Base-by-base conservation (phyloP, 768 basidiomycete species). In the Mycena vulgaris region DNA sequence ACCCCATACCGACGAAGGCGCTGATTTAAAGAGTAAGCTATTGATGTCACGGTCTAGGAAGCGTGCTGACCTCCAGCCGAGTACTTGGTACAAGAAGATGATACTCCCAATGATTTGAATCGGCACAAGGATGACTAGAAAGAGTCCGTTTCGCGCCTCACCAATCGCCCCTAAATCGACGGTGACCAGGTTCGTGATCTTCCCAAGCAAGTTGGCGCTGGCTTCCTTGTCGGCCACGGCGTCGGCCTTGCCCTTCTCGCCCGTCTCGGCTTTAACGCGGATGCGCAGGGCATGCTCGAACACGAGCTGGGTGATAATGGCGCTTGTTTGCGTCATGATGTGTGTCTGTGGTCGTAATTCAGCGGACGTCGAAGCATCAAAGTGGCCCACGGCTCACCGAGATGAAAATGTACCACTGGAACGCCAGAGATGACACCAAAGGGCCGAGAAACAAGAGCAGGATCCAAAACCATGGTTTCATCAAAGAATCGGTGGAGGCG, bases 131-230 rank as follows among this genome's bases (percentile, higher is more conserved):
- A 66, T n/a, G 30, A 52, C 17, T 5, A 71, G 23, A 28, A 61
- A 35, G 17, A 66, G 27, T 2, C 48, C 21, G 47, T 66, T 58
- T 37, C 64, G 56, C 5, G 47, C 45, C 35, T 66, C 64, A 28
- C 39, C 40, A 10, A 66, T 66, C 42, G 14, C 11, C 13, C 56
- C 70, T 8, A 57, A 49, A 78, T 95, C 93, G 1, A 89, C 89
- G 11, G 92, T 89, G 33, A 93, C 87, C 6, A 94, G 80, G 62
- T 93, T 94, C 77, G 91, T 94, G 75, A 95, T 90, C 76, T 89
- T 92, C 10, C 94, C 93, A 37, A 89, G 86, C 16, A 93, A 78
- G 75, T 90, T 89, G 11, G 80, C 81, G 33, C 30, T 52, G 35
- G 63, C 6, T 63, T 71, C 21, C 62, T 65, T 33, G 17, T 45